Evolutionary conservation across 352 stramenopile genomes (phyloP).

Genomic region (Phytophthora sp.): DNA sequence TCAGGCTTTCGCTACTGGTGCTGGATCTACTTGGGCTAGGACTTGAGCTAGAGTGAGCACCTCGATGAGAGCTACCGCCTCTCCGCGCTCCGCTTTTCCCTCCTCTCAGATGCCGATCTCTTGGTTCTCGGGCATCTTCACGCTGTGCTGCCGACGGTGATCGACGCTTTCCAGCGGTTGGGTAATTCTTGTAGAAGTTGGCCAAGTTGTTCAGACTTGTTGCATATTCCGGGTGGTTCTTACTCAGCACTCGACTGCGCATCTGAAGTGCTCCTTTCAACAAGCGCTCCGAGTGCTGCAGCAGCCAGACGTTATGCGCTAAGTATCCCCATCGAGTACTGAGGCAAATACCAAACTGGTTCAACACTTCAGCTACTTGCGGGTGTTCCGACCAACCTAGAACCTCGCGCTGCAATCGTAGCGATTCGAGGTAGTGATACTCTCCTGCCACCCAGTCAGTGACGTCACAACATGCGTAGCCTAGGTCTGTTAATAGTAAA

Average conservation of each 20-base stretch:
- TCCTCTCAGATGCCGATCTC: conserved; percentile 19
- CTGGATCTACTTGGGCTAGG: conserved; percentile 39
- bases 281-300: conserved; percentile 72
- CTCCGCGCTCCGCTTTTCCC: conserved; percentile 20
- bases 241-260: conserved; percentile 72
- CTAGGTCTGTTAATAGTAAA: conserved; percentile 74
- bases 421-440: conserved; percentile 79
- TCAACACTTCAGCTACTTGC: conserved; percentile 81
- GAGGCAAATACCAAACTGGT: conserved; percentile 81
- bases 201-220: conserved; percentile 86
- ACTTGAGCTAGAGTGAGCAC: conserved; percentile 25
- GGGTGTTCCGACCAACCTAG: conserved; percentile 76
- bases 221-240: conserved; percentile 80
- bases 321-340: conserved; percentile 75
- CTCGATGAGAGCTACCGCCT: conserved; percentile 16
- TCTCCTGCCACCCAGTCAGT: conserved; percentile 77
- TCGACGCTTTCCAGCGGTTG: conserved; percentile 38
- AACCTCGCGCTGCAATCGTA: conserved; percentile 82
- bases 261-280: conserved; percentile 77
- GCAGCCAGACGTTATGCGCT: conserved; percentile 78
- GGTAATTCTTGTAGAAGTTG: conserved; percentile 87
- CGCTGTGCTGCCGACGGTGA: conserved; percentile 33
- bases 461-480: conserved; percentile 81
- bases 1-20: conserved; percentile 39
- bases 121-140: conserved; percentile 28